Evolutionary conservation across 2,329 filamentous ascomycete genomes (phyloP), one percentile per base, ranked within the genome.

Genomic region (Geosmithia putterillii): DNA sequence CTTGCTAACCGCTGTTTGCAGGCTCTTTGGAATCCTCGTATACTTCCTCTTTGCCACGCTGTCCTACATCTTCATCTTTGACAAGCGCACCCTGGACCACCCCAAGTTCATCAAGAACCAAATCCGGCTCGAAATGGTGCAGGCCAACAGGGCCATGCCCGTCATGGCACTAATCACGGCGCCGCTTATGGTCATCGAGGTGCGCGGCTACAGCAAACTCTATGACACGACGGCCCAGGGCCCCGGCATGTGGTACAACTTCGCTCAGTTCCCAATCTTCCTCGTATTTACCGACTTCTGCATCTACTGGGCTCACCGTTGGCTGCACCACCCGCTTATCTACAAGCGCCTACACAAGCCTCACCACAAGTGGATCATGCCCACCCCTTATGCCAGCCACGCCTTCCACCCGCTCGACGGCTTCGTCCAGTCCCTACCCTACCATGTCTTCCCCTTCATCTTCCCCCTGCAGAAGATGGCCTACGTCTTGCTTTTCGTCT

Each of bases 341-440:
- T 96, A 96, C 76, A 94, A 89, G 70, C 71, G 71, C 51, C 73
- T 95, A 41, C 90, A 96, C 76, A 96, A 96, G 77, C 83, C 88
- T 51, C 90, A 96, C 66, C 90, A 96, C 79, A 95, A 95, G 71
- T 96, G 90, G 90, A 95, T 96, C 65, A 94, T 95, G 86, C 90
- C 90, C 3, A 94, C 87, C 3, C 90, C 90, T 1, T 95, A 79
- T 61, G 89, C 90, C 37, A 88, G 83, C 53, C 85, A 95, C 58
- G 90, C 90, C 45, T 96, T 96, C 75, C 88, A 96, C 69, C 89
- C 90, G 1, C 61, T 95, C 42, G 90, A 96, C 58, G 90, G 90
- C 57, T 95, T 83, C 65, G 74, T 80, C 10, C 90, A 96, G 69
- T 85, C 83, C 47, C 60, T 94, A 40, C 90, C 90, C 1, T 96